Base-by-base conservation (phyloP, 1,284 basidiomycete genomes). In the Sporisorium graminicola region DNA sequence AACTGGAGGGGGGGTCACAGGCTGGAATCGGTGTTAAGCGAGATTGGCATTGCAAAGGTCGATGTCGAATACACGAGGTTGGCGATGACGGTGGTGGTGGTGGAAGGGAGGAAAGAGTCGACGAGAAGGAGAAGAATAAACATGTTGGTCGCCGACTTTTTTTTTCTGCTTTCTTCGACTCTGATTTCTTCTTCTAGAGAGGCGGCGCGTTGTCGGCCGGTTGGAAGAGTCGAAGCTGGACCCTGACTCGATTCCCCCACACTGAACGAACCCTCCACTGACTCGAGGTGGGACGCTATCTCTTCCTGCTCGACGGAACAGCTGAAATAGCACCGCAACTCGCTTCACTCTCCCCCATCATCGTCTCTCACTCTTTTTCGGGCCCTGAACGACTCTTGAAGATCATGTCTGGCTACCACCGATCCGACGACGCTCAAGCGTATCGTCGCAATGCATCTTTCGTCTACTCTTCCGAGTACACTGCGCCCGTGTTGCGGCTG, bases 371-470 rank as follows among this genome's bases (percentile, higher is more conserved):
- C 33, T 54, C 26, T 42, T 20, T n/a, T n/a, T n/a, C n/a, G n/a
- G n/a, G n/a, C n/a, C n/a, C 22, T 2, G 22, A 2, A 14, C 51
- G 7, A 9, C 16, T 20, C 13, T 10, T n/a, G n/a, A 52, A 20
- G 14, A 16, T 1, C 59, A 5, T 31, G 52, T 1, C 47, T 56
- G 35, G 18, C n/a, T 75, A 61, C 33, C 60, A 70, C 22, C 42
- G 54, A n/a, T 70, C 60, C 10, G 77, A 78, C 14, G 62, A 78
- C 29, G 73, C 77, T 16, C 58, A 69, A 12, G 63, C 52, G 16
- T 78, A 78, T 24, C 65, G 67, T 18, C 42, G 33, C 26, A 75
- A 78, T 66, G 77, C 77, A 12, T 75, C 77, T 27, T 78, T 78
- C 31, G 77, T 78, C 50, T 79, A 68, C 47, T 77, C 74, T 10